Base-by-base conservation (phyloP, 2,329 filamentous ascomycete genomes). In the Fusarium guadeloupense region DNA sequence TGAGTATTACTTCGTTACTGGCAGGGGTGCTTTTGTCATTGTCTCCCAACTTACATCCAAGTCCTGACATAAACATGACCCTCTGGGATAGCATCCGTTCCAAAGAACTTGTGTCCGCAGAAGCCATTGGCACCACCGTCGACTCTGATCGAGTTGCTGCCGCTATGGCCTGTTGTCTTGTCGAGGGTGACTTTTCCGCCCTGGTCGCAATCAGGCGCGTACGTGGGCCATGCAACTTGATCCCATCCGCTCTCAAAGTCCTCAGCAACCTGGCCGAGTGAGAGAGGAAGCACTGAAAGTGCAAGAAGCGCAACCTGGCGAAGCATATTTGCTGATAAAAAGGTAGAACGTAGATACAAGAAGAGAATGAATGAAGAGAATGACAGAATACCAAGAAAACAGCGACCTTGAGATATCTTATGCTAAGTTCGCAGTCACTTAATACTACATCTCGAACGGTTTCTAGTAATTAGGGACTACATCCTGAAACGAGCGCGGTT, bases 71-170 rank as follows among this genome's bases (percentile, higher is more conserved):
- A 87, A 47, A 87, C 75, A 68, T 87, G 81, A 3, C 85, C 84
- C 45, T 70, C 78, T 1, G 85, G 85, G 4, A 87, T 75, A 39
- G 80, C 78, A 2, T 75, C 83, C 2, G 85, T 87, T 54, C 85
- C 85, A 54, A 88, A 82, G 74, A 87, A 87, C 39, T 85, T 83
- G 68, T 88, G 85, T 20, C 83, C 83, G 51, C 83, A 85, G 71
- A 80, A 85, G 5, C 83, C 83, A 35, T 81, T 81, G 0, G 80
- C 4, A 3, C 55, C 80, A 37, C 82, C 81, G 39, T 77, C 79
- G 16, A 85, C 83, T 39, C 77, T 78, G 5, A 85, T 77, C 0
- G 81, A 85, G 69, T 84, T 85, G 67, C 75, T 81, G 35, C 84
- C 84, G 53, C 79, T 84, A 67, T 86, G 83, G 0, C 82, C 83